Evolutionary conservation across 2,329 filamentous ascomycete species (phyloP), one percentile per base, ranked within the genome.

Genomic region (Alternaria brassicae): DNA sequence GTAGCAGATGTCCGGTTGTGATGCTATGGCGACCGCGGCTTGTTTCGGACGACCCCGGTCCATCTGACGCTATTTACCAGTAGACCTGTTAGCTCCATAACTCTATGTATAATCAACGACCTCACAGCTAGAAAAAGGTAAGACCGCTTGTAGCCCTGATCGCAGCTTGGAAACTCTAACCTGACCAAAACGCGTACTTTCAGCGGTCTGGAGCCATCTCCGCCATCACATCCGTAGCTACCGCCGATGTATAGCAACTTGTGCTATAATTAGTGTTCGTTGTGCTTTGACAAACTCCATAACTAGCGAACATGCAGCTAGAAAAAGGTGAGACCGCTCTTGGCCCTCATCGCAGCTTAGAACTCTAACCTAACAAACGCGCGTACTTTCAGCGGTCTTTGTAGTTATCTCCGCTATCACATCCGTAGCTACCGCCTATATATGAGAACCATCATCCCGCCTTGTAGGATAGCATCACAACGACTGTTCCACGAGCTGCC

Each of bases 21-120:
- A 15, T 36, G 28, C n/a, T 32, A 42, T 23, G 8, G 40, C 23
- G 40, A 28, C 48, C 47, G 58, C 54, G 50, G 51, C 25, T 44
- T 27, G 39, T 42, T 55, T 44, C 61, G 49, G 58, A 50, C 23
- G 40, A 62, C 58, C 58, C 61, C 63, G 55, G 63, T 53, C 49
- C 57, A 4, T 39, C 21, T 49, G 30, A 42, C 52, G 44, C 27
- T 34, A 61, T 48, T 52, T 56, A 62, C 6, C 48, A 27, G 27
- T 69, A 70, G 63, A 51, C 59, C 69, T 66, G 65, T 21, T 65
- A 69, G 57, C 58, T 65, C 65, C 67, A 62, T 9, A 19, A 27
- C 51, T 27, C 6, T 25, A 34, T 37, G n/a, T n/a, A n/a, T n/a
- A n/a, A n/a, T n/a, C n/a, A n/a, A n/a, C n/a, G n/a, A 27, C 13